Evolutionary conservation across 1,139 yeast genomes (phyloP).

Genomic region (Torulaspora globosa): DNA sequence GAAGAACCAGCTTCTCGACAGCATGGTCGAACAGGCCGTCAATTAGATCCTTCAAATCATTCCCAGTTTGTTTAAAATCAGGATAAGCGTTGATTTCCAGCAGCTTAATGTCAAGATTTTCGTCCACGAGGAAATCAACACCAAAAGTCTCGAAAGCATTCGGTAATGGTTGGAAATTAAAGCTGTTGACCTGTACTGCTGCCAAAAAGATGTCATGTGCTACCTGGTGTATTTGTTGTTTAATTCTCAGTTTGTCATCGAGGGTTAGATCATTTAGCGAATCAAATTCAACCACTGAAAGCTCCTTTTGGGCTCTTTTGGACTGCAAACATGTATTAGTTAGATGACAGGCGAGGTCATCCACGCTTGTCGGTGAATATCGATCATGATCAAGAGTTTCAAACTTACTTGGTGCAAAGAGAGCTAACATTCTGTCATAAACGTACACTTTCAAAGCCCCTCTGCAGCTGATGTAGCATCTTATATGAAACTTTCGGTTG

Average conservation of each 20-base stretch:
- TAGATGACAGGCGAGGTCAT: constrained; percentile 55
- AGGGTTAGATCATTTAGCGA: constrained; percentile 46
- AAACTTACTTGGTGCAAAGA: constrained; percentile 66
- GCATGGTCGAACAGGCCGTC: constrained; percentile 53
- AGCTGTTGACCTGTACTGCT: constrained; percentile 70
- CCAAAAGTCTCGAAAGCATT: constrained; percentile 89
- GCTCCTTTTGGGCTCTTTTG: constrained; percentile 40
- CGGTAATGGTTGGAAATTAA: constrained; percentile 81
- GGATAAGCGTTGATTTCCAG: constrained; percentile 92
- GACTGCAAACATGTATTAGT: constrained; percentile 91
- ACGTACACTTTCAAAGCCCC: constrained; percentile 78
- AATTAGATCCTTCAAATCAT: constrained; percentile 60
- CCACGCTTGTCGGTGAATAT: constrained; percentile 36
- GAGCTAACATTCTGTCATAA: constrained; percentile 69
- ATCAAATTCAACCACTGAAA: constrained; percentile 66
- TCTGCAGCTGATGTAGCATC: constrained; percentile 75
- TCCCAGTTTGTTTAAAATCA: constrained; percentile 94
- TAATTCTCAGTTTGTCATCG: constrained; percentile 43
- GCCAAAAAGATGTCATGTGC: constrained; percentile 77
- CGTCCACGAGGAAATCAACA: constrained; percentile 73
- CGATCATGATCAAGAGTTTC: constrained; percentile 38
- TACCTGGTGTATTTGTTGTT: constrained; percentile 54
- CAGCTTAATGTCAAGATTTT: constrained; percentile 50
- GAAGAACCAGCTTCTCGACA: constrained; percentile 41
- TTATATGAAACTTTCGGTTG: constrained; percentile 79